phyloP scores from a whole-genome alignment of 2,329 filamentous ascomycete species.

The Neurospora crassa region DNA sequence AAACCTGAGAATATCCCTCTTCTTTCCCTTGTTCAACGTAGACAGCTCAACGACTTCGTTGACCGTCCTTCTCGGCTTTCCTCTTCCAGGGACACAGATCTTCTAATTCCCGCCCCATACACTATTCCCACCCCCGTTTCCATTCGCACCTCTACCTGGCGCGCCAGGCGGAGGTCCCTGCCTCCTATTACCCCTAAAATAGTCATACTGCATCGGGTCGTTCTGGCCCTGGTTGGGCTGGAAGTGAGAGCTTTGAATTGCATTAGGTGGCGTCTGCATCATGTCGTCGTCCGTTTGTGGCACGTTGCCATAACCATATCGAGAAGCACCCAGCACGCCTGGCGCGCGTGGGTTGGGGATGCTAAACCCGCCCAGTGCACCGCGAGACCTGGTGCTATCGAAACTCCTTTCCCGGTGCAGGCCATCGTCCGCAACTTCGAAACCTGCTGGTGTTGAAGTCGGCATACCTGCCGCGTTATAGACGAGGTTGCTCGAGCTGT shows the following conservation, averaged over 20 bases:
- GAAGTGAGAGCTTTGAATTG: conserved; percentile 6
- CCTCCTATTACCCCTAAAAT: conserved; percentile 37
- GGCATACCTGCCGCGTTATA: conserved; percentile 43
- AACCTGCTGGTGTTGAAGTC: conserved; percentile 23
- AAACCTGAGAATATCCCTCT: not conserved
- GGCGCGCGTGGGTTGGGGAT: conserved; percentile 30
- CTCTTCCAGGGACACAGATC: not conserved
- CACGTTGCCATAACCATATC: conserved; percentile 49
- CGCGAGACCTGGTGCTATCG: conserved; percentile 17
- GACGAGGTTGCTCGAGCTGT: conserved; percentile 44
- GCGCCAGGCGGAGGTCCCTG: conserved; percentile 6
- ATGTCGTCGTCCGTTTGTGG: conserved; percentile 39
- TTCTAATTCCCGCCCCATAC: conserved; percentile 15
- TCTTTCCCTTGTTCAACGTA: not conserved
- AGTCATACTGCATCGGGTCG: conserved; percentile 46
- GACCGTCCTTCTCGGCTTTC: not conserved
- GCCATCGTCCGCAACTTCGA: conserved; percentile 8
- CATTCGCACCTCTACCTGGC: conserved; percentile 6
- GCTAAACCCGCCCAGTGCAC: conserved; percentile 14
- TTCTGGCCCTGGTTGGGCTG: conserved; percentile 7
- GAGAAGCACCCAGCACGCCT: conserved; percentile 47
- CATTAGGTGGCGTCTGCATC: conserved; percentile 20
- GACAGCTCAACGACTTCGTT: not conserved
- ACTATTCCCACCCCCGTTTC: conserved; percentile 4
- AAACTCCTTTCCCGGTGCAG: conserved; percentile 17